A percentile compares a stretch with the other conserved stretches of the same genome.
phyloP scores from a whole-genome alignment of 2,329 filamentous ascomycete genomes.

The Penicillium sp. region DNA sequence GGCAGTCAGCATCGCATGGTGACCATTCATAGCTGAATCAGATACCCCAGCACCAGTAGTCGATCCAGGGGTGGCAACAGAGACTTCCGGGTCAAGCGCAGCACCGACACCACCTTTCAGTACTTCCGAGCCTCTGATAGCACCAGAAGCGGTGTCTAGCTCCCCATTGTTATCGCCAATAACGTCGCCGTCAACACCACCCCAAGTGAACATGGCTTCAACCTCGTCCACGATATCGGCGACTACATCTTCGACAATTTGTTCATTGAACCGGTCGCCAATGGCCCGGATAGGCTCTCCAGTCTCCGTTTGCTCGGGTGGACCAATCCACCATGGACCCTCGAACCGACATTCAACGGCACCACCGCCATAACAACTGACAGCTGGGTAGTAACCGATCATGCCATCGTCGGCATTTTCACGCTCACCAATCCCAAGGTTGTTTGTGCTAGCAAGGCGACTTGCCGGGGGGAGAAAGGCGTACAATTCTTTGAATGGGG shows the following conservation, averaged over 20 bases:
- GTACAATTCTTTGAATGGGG: conserved; percentile 82
- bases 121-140: conserved; percentile 34
- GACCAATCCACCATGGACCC: conserved; percentile 87
- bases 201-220: conserved; percentile 68
- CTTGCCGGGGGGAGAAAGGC: conserved; percentile 91
- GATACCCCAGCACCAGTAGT: conserved; percentile 9
- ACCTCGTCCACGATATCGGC: conserved; percentile 95
- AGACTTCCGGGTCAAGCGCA: conserved; percentile 28
- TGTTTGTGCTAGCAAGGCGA: conserved; percentile 45
- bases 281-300: conserved; percentile 58
- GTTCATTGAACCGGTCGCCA: conserved; percentile 81
- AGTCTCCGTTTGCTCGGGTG: conserved; percentile 55
- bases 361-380: conserved; percentile 89
- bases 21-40: conserved; percentile 25
- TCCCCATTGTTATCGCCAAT: conserved; percentile 28
- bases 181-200: conserved; percentile 36
- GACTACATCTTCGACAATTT: conserved; percentile 90
- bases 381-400: conserved; percentile 91
- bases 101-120: conserved; percentile 34
- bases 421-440: conserved; percentile 64
- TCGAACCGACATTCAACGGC: conserved; percentile 94
- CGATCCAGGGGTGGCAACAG: conserved; percentile 12
- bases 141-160: conserved; percentile 27
- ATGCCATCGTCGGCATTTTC: conserved; percentile 92
- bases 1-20: conserved; percentile 18